Percentiles rank a stretch among this genome's conserved stretches.
phyloP scores from a whole-genome alignment of 2,329 filamentous ascomycete species.

The Scedosporium boydii region DNA sequence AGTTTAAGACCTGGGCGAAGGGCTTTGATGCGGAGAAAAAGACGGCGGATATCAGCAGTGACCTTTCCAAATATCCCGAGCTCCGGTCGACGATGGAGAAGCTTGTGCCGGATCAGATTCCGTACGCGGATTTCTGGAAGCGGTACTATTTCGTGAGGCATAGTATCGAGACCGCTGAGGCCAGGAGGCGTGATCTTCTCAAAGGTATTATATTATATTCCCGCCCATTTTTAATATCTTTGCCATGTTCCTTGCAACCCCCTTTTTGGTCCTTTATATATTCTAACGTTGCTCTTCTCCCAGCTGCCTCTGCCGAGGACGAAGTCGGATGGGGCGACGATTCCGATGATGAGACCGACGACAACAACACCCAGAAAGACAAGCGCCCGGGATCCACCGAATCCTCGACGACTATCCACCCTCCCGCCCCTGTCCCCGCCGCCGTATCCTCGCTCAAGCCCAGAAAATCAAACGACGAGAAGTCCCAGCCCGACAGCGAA shows the following conservation, averaged over 20 bases:
- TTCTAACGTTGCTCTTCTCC: not conserved
- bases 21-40: slow-evolving; percentile 73
- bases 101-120: slow-evolving; percentile 84
- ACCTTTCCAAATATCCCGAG: slow-evolving; percentile 81
- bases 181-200: slow-evolving; percentile 75
- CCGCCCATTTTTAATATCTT: slow-evolving; percentile 5
- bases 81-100: slow-evolving; percentile 86
- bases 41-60: slow-evolving; percentile 71
- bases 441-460: slow-evolving; percentile 42
- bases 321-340: slow-evolving; percentile 68
- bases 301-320: slow-evolving; percentile 61
- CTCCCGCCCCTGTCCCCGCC: slow-evolving; percentile 19
- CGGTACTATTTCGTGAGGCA: slow-evolving; percentile 92
- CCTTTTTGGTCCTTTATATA: slow-evolving; percentile 9
- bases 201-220: slow-evolving; percentile 54
- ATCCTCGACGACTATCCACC: slow-evolving; percentile 54
- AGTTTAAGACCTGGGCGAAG: slow-evolving; percentile 65
- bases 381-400: slow-evolving; percentile 39
- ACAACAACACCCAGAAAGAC: slow-evolving; percentile 7
- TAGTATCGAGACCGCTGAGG: slow-evolving; percentile 88
- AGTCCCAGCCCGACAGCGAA: slow-evolving; percentile 86
- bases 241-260: slow-evolving; percentile 8
- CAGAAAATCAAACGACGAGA: slow-evolving; percentile 72
- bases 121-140: slow-evolving; percentile 85
- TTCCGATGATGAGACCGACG: slow-evolving; percentile 40